Percentiles rank a stretch among this genome's conserved stretches.
phyloP scores from a whole-genome alignment of 2,329 filamentous ascomycete genomes.

The Aphanoascus verrucosus region DNA sequence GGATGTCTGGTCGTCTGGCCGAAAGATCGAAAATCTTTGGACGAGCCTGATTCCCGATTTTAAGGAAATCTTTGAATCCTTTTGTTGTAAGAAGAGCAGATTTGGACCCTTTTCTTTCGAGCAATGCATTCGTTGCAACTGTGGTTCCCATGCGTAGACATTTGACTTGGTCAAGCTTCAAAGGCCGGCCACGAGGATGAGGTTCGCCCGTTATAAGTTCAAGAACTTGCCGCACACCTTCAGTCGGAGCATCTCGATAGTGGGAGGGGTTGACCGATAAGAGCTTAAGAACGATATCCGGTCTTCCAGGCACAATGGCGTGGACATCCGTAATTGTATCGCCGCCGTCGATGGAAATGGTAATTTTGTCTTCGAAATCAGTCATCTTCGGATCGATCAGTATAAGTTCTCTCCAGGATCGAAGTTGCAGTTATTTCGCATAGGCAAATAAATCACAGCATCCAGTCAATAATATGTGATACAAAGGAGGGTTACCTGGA shows the following conservation, averaged over 20 bases:
- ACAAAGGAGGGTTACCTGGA: too few relatives aligned
- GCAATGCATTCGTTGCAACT: constrained; percentile 78
- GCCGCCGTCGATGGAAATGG: constrained; percentile 32
- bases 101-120: constrained; percentile 80
- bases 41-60: constrained; percentile 81
- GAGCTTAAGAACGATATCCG: constrained; percentile 24
- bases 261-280: constrained; percentile 24
- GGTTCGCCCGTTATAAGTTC: constrained; percentile 30
- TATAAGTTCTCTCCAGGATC: not conserved
- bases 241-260: constrained; percentile 47
- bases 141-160: constrained; percentile 85
- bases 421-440: too few relatives aligned
- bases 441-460: too few relatives aligned
- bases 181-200: constrained; percentile 27
- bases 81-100: constrained; percentile 79
- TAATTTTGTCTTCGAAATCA: not conserved
- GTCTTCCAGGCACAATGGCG: constrained; percentile 19
- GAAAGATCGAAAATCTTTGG: constrained; percentile 85
- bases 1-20: constrained; percentile 72
- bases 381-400: constrained; percentile 1
- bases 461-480: too few relatives aligned
- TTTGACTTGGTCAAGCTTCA: constrained; percentile 29
- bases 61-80: constrained; percentile 75
- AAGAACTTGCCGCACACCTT: constrained; percentile 74
- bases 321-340: constrained; percentile 26